A percentile compares a stretch with the other conserved stretches of the same genome.
These are phyloP conservation scores for Puccinia hordei DNA, from an alignment of 1,284 basidiomycete genomes.

Conservation along the genomic window DNA sequence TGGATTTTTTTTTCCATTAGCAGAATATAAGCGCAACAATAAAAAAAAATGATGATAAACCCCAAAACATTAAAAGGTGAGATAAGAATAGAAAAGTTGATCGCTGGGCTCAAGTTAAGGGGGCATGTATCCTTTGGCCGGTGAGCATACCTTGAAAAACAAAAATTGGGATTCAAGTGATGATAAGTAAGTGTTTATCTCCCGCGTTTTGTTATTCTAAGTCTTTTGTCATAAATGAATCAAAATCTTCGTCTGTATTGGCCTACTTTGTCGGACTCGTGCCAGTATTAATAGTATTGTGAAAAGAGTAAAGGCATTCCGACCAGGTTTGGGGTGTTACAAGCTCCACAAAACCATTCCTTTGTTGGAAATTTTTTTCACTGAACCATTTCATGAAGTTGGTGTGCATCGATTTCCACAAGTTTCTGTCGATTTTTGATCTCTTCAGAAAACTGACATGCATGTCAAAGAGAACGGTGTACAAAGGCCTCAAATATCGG, in stretches of 20 bases:
- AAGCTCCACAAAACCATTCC: no score
- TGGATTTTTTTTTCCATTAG: no score
- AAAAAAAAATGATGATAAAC: no score
- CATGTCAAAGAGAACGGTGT: no score
- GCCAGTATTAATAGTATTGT: background rate
- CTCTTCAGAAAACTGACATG: background rate
- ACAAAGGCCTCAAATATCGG: background rate
- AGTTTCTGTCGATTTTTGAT: background rate
- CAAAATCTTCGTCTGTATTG: background rate
- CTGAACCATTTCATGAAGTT: constrained; percentile 1
- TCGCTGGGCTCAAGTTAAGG: no score
- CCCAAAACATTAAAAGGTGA: no score
- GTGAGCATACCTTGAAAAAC: no score
- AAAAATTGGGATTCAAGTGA: no score
- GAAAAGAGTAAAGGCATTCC: background rate
- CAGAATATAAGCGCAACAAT: no score
- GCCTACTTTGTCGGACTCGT: background rate
- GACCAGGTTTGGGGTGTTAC: background rate
- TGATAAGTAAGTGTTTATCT: background rate
- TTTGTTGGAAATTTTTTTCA: background rate
- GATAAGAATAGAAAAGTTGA: no score
- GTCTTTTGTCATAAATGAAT: background rate
- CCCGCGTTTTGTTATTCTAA: background rate
- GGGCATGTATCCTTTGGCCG: no score
- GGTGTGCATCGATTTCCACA: background rate